A percentile compares a stretch with the other conserved stretches of the same genome.
Conservation (phyloP, 192 early-diverging fungal species). For the Coemansia sp. region DNA sequence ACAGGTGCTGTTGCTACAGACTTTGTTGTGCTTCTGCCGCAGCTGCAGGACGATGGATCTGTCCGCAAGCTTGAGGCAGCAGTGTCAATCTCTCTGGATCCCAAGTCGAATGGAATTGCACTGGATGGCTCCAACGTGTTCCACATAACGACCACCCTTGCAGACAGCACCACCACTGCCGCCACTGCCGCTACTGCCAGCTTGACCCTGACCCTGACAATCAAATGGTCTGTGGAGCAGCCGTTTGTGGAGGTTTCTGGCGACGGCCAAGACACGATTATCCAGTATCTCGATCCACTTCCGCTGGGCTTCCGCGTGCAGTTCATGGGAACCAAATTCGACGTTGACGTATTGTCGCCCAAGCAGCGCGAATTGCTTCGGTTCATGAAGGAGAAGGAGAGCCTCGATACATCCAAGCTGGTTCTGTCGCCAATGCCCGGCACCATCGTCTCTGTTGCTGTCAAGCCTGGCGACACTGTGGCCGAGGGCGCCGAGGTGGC, state of each 20-base stretch:
- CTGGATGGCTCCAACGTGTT: conserved; percentile 37
- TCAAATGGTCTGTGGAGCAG: conserved; percentile 74
- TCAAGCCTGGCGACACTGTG: conserved; percentile 78
- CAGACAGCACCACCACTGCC: conserved; percentile 20
- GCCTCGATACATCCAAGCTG: conserved; percentile 68
- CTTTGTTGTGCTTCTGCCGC: conserved; percentile 30
- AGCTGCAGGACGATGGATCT: conserved; percentile 54
- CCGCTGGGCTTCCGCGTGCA: conserved; percentile 80
- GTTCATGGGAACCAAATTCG: conserved; percentile 81
- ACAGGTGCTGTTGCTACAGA: too few relatives aligned
- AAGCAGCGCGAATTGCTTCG: conserved; percentile 65
- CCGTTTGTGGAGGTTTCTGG: conserved; percentile 61
- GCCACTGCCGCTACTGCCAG: too few relatives aligned
- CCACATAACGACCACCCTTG: neutral
- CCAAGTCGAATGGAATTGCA: neutral
- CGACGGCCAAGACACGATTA: conserved; percentile 47
- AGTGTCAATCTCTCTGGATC: neutral
- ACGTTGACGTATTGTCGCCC: conserved; percentile 63
- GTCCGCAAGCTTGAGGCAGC: conserved; percentile 30
- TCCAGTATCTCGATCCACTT: conserved; percentile 73
- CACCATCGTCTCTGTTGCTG: conserved; percentile 76
- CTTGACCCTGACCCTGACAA: conserved; percentile 14
- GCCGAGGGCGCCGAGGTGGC: conserved; percentile 80
- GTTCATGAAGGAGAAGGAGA: conserved; percentile 77
- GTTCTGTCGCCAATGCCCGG: conserved; percentile 93